Evolutionary conservation across 2,329 filamentous ascomycete species (phyloP), one percentile per base, ranked within the genome.

Genomic region (Neoascochyta sp.): DNA sequence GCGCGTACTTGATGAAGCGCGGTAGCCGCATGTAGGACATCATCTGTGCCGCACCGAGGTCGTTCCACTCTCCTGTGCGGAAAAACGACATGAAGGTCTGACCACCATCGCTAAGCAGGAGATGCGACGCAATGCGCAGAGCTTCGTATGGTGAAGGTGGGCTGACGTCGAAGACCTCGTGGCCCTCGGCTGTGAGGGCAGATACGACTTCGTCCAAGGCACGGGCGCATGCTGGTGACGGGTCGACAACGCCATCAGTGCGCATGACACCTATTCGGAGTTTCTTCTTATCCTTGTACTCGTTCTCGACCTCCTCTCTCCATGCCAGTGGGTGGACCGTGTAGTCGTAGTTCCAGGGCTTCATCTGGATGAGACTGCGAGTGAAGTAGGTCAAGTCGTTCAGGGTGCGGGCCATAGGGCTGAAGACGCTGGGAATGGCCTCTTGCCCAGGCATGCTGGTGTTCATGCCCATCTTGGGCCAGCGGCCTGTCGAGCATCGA

Each of bases 371-470:
- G 32, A 95, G 68, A 6, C 79, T 76, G 29, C 80, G 78, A 3
- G 86, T 85, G 61, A 95, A 95, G 65, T 94, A 95, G 1, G 74
- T 75, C 39, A 95, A 67, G 54, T 95, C 89, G 41, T 80, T 76
- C 36, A 95, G 65, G 0, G 88, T 95, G 30, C 88, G 76, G 3
- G 89, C 78, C 90, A 96, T 95, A 4, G 89, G 89, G 35, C 85
- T 90, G 65, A 89, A 95, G 12, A 95, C 87, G 42, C 83, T 86
- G 1, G 86, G 80, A 17, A 95, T 80, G 1, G 88, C 89, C 57
- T 95, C 90, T 58, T 95, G 88, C 0, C 90, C 90, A 0, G 85
- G 80, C 87, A 95, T 95, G 50, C 83, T 89, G 0, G 89, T 95
- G 39, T 76, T 77, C 57, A 87, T 80, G 7, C 87, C 87, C 22